These are phyloP conservation scores for Colletotrichum scovillei DNA, from an alignment of 2,329 filamentous ascomycete species.

Conservation along the genomic window DNA sequence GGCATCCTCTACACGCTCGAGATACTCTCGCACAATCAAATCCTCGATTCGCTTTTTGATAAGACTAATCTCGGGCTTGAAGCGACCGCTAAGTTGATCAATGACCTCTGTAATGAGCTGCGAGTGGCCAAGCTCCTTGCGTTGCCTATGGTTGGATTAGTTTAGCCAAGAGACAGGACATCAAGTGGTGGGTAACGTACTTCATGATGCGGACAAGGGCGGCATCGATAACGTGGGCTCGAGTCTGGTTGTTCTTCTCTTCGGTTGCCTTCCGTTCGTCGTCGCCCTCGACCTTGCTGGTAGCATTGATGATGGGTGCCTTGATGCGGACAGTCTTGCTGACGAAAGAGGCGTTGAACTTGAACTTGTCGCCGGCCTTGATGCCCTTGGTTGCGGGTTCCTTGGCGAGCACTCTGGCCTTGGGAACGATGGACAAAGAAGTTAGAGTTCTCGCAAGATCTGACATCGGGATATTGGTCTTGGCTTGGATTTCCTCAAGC, in stretches of 20 bases:
- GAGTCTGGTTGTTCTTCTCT: slow-evolving; percentile 78
- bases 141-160: slow-evolving; percentile 66
- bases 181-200: slow-evolving; percentile 59
- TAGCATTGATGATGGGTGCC: slow-evolving; percentile 83
- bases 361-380: slow-evolving; percentile 81
- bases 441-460: slow-evolving; percentile 85
- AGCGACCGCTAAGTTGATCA: slow-evolving; percentile 73
- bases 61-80: slow-evolving; percentile 80
- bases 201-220: slow-evolving; percentile 88
- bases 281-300: slow-evolving; percentile 86
- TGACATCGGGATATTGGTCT: slow-evolving; percentile 79
- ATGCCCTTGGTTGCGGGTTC: slow-evolving; percentile 83
- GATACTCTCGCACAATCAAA: slow-evolving; percentile 80
- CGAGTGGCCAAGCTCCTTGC: slow-evolving; percentile 77
- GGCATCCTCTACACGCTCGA: slow-evolving; percentile 79
- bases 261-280: slow-evolving; percentile 77
- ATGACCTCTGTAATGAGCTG: slow-evolving; percentile 79
- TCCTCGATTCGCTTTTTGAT: slow-evolving; percentile 87
- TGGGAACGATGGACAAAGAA: slow-evolving; percentile 84
- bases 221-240: slow-evolving; percentile 79
- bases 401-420: slow-evolving; percentile 84
- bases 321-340: slow-evolving; percentile 91
- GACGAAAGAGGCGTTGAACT: slow-evolving; percentile 83
- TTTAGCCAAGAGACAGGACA: not conserved
- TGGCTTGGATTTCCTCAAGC: slow-evolving; percentile 84